A percentile compares a stretch with the other conserved stretches of the same genome.
Conservation (phyloP, 2,329 filamentous ascomycete species). For the Colletotrichum neosansevieriae region DNA sequence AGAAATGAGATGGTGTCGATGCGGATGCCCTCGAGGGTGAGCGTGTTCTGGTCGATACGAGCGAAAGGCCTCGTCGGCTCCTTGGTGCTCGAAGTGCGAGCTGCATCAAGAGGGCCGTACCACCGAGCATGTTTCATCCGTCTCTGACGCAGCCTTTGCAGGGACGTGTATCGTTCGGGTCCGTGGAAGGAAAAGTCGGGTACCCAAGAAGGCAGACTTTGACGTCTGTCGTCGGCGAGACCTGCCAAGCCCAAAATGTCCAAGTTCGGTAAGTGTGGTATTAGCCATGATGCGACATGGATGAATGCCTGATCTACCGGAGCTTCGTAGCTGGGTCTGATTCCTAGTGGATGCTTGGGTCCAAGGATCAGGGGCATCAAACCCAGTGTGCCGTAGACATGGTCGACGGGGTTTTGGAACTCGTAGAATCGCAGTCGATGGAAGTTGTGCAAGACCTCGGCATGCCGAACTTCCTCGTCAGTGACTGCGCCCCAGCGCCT, state of each 20-base stretch:
- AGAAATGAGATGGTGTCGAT: background rate
- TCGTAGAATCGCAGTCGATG: conserved; percentile 22
- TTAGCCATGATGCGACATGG: conserved; percentile 8
- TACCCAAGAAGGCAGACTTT: conserved; percentile 24
- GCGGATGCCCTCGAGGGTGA: background rate
- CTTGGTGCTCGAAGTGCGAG: background rate
- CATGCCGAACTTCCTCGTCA: conserved; percentile 8
- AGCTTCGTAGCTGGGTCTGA: conserved; percentile 1
- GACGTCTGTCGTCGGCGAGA: background rate
- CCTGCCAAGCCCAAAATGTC: conserved; percentile 23
- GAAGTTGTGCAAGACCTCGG: conserved; percentile 25
- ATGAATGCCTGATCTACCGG: conserved; percentile 22
- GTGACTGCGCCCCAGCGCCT: conserved; percentile 18
- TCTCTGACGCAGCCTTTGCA: conserved; percentile 15
- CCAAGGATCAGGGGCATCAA: conserved; percentile 24
- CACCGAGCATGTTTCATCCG: background rate
- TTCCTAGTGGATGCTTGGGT: background rate
- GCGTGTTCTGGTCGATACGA: background rate
- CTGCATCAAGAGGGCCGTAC: conserved; percentile 7
- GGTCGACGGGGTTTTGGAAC: conserved; percentile 14
- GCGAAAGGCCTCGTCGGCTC: background rate
- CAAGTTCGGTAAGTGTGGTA: conserved; percentile 20
- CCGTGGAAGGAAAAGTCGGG: conserved; percentile 26
- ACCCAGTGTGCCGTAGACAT: conserved; percentile 23
- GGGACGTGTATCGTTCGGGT: background rate